phyloP scores from a whole-genome alignment of 257 asterid species.

The Lantana camara region DNA sequence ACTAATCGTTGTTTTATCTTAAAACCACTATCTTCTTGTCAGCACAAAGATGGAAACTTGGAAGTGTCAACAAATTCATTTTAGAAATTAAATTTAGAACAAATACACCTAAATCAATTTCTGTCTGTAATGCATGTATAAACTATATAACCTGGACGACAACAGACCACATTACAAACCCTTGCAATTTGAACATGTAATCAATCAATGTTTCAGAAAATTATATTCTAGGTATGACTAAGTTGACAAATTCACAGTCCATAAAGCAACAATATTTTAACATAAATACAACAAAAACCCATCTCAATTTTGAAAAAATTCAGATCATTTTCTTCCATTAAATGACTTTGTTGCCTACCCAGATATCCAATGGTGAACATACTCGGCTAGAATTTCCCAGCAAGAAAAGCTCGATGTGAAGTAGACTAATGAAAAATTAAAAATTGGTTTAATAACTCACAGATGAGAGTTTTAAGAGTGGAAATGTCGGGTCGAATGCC shows the following conservation, averaged over 20 bases:
- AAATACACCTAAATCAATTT: background rate
- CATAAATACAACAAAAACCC: background rate
- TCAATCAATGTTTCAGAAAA: too few relatives aligned
- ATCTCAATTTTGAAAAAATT: background rate
- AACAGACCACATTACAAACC: too few relatives aligned
- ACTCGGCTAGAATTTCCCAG: background rate
- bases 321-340: background rate
- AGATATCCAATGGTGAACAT: background rate
- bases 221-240: too few relatives aligned
- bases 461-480: constrained; percentile 60
- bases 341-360: background rate
- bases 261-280: too few relatives aligned
- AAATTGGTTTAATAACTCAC: constrained; percentile 50
- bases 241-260: too few relatives aligned
- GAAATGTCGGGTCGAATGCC: constrained; percentile 35
- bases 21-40: constrained; percentile 16
- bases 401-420: too few relatives aligned
- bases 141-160: background rate
- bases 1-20: constrained; percentile 7
- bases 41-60: background rate
- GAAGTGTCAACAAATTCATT: background rate
- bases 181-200: too few relatives aligned
- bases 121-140: background rate
- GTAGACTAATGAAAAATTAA: constrained; percentile 2
- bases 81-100: background rate